These are phyloP conservation scores for Incumbomyces delicatus DNA, from an alignment of 2,329 filamentous ascomycete species.

Conservation along the genomic window DNA sequence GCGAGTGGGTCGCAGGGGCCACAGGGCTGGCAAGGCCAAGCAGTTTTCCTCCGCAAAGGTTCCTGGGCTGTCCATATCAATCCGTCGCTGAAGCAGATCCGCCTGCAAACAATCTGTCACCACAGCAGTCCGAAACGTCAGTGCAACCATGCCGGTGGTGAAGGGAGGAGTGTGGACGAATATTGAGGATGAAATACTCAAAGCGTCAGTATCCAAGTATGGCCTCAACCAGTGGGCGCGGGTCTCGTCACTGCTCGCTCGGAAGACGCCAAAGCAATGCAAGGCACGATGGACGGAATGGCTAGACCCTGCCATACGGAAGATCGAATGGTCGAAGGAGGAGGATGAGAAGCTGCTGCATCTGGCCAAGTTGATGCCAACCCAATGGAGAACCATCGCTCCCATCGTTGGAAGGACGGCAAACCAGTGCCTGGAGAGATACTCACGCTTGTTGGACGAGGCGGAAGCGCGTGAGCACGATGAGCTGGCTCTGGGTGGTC, in stretches of 20 bases:
- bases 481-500: constrained; percentile 71
- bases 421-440: constrained; percentile 92
- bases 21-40: too few species aligned
- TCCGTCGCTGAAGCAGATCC: background rate
- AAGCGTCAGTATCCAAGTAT: constrained; percentile 89
- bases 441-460: constrained; percentile 92
- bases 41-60: too few species aligned
- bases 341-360: constrained; percentile 97
- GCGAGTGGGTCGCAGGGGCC: too few species aligned
- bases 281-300: constrained; percentile 98
- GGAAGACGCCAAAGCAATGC: constrained; percentile 98
- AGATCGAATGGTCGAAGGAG: constrained; percentile 98
- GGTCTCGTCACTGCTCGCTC: constrained; percentile 89
- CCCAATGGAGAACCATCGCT: constrained; percentile 97
- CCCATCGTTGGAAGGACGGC: constrained; percentile 93
- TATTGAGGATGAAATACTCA: constrained; percentile 89
- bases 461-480: constrained; percentile 80
- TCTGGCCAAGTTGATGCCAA: constrained; percentile 95
- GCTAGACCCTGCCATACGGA: constrained; percentile 94
- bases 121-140: background rate
- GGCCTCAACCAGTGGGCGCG: constrained; percentile 96
- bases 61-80: too few species aligned
- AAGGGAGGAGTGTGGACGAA: constrained; percentile 62
- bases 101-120: background rate
- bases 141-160: constrained; percentile 49